Base-by-base conservation (phyloP, 163 green algal species). In the Smithsoniella earleae region DNA sequence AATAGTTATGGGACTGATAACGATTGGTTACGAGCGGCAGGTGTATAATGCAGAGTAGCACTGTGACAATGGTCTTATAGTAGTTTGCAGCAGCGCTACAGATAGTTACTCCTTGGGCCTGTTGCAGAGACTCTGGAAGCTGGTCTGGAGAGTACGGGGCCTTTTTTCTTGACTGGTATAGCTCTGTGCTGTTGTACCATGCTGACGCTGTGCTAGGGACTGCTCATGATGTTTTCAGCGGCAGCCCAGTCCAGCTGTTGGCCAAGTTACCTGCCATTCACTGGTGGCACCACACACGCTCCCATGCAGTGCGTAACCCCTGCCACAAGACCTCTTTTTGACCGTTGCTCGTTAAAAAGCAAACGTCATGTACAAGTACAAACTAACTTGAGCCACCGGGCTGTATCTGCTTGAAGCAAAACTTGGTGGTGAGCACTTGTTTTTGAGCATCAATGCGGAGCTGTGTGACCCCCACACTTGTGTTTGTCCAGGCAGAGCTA, bases 91-190 rank as follows among this genome's bases (percentile, higher is more conserved):
- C n/a, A n/a, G n/a, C n/a, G n/a, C n/a, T n/a, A n/a, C n/a, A n/a
- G n/a, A n/a, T n/a, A n/a, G n/a, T n/a, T n/a, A n/a, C n/a, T n/a
- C n/a, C n/a, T n/a, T n/a, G n/a, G n/a, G n/a, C n/a, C 40, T 49
- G 40, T 20, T 46, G 66, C 37, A 75, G 79, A 54, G 73, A 90
- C 43, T 44, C 81, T 16, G 84, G 83, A 52, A 87, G 74, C 62
- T 91, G 81, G 81, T 63, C 44, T 65, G 79, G 66, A 27, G 63
- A 79, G n/a, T 90, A 89, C 66, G 84, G 83, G 28, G 46, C 66
- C 16, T 95, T 94, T 73, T 95, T 95, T 80, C 77, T 92, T 45
- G 2, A 84, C 77, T 95, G 87, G 87, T 95, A 95, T 78, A 78
- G 73, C 8, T 75, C 76, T 40, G 66, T 84, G 74, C 81, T 95